These are phyloP conservation scores for Tephrocybe sp. DNA, from an alignment of 768 basidiomycete species.

Conservation along the genomic window DNA sequence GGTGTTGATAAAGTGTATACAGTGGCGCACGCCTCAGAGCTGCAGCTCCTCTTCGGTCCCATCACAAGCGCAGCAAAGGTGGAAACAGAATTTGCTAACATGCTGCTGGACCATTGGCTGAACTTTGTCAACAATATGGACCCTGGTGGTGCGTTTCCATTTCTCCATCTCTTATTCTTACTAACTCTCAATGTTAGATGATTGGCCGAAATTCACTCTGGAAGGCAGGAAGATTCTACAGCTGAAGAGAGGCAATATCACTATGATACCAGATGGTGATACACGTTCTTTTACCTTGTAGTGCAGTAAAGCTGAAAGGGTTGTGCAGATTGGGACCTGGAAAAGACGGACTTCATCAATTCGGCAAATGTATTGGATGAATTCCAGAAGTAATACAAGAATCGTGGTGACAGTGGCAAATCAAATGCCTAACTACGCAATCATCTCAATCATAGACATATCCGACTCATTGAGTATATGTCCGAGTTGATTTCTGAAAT, in stretches of 20 bases:
- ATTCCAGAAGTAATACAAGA: conserved; percentile 43
- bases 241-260: conserved; percentile 51
- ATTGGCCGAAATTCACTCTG: conserved; percentile 46
- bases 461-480: too few relatives aligned
- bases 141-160: conserved; percentile 46
- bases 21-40: conserved; percentile 54
- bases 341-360: conserved; percentile 44
- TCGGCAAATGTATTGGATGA: conserved; percentile 38
- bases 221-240: conserved; percentile 43
- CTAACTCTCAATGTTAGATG: conserved; percentile 24
- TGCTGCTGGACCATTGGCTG: conserved; percentile 53
- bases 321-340: conserved; percentile 38
- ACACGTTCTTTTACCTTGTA: conserved; percentile 12
- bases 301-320: not conserved
- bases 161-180: not conserved
- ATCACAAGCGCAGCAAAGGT: conserved; percentile 34
- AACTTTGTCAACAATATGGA: conserved; percentile 56
- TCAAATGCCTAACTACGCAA: too few relatives aligned
- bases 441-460: too few relatives aligned
- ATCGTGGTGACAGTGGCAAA: too few relatives aligned
- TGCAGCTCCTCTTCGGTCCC: conserved; percentile 48
- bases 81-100: conserved; percentile 46
- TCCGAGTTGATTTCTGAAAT: too few relatives aligned
- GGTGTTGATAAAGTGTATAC: not conserved
- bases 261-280: conserved; percentile 54